Base-by-base conservation (phyloP, 495 filamentous ascomycete species). In the Tuber microsphaerosporum region DNA sequence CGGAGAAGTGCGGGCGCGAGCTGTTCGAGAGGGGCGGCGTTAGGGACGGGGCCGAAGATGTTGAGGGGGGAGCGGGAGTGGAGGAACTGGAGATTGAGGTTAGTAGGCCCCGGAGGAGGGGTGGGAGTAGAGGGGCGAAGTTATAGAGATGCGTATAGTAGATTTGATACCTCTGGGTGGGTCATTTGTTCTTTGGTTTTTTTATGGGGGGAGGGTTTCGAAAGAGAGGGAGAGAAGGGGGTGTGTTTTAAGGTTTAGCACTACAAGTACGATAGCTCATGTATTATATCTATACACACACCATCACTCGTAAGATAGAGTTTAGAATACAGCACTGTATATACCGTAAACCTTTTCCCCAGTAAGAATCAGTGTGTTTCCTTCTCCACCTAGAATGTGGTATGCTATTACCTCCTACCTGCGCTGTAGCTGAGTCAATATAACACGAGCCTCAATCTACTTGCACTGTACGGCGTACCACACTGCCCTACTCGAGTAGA, bases 1-100 rank as follows among this genome's bases (percentile, higher is more conserved):
- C 91, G 10, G 84, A 79, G 68, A 83, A 76, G 72, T 77, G 89
- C 69, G 88, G 87, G 17, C 76, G 79, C 74, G 85, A 82, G 74
- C 76, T 90, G 56, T 89, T 88, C 77, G 83, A 83, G 76, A 85
- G 85, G 41, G 84, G 43, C 14, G 74, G 76, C n/a, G 68, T 73
- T 10, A 65, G 26, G 42, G 31, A 31, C 37, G 70, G 43, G 71
- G 71, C 16, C 16, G 31, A 10, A n/a, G 46, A 10, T 19, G 71
- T 2, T 2, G 31, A 71, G 42, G 41, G 56, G n/a, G 31, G 26
- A 26, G 71, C 70, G 41, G 22, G 16, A 1, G 61, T 56, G 56
- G 71, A 43, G 16, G 69, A 41, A 17, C 69, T n/a, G 8, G 77
- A 42, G 7, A 46, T 12, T 37, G 77, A 41, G 75, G 70, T 69